Evolutionary conservation across 306 rosid genomes (phyloP), one percentile per base, ranked within the genome.

Genomic region (Begonia peltatifolia): DNA sequence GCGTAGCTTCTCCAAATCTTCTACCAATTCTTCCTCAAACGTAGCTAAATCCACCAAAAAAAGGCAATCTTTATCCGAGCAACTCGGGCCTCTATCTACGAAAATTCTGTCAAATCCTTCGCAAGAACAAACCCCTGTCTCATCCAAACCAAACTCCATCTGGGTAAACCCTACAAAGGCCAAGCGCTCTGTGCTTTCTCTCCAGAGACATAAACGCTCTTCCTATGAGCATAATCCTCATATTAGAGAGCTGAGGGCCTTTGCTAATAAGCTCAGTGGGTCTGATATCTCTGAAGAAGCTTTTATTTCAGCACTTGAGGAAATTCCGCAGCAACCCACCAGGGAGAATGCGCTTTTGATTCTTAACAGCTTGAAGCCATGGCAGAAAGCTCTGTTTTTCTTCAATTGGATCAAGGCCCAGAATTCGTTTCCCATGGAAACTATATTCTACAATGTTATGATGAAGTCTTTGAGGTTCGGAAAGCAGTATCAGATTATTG

Each of bases 401-500:
- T 74, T 92, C 68, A 71, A 74, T 52, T 86, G 99, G 99, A 58
- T 92, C 2, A 79, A 73, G 79, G 17, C 77, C 76, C 84, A 69
- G 71, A 64, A 80, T 46, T 63, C 66, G 10, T 68, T 92, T 53
- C 94, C 93, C 20, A 65, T 92, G 86, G 96, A 86, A 61, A 82
- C 96, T 25, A 83, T 92, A 46, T 92, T 86, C 78, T 86, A 92
- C 68, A 92, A 92, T 71, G 94, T 92, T 36, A 75, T 93, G 5
- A 92, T 92, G 99, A 92, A 92, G 76, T 83, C 94, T 36, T 59
- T 92, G 74, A 74, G 93, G 71, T 86, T 75, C 56, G 99, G 96
- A 60, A 78, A 87, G 54, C 96, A 92, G 76, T 86, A 83, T 77
- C 78, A 71, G 66, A 53, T 79, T 41, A 75, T 83, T 14, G 95